Evolutionary conservation across 2,329 filamentous ascomycete genomes (phyloP).

Genomic region (Fusarium sp.): DNA sequence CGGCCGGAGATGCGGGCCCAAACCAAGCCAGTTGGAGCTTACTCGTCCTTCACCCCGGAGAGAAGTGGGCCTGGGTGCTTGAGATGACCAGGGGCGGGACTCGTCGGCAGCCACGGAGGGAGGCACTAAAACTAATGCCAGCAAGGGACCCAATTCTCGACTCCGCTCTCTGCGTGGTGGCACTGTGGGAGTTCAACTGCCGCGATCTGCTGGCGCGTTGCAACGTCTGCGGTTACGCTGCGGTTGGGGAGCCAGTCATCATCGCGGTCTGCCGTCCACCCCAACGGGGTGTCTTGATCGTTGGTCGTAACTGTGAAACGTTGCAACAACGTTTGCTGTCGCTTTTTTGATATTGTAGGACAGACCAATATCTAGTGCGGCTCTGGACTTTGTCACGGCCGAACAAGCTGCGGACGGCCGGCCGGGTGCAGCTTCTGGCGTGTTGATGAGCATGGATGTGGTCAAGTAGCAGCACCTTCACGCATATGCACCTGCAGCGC

Average conservation of each 20-base stretch:
- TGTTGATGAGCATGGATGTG: slow-evolving; percentile 39
- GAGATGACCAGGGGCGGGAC: slow-evolving; percentile 48
- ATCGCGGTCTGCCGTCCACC: slow-evolving; percentile 25
- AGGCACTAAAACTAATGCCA: slow-evolving; percentile 44
- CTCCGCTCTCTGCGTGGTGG: slow-evolving; percentile 41
- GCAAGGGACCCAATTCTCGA: slow-evolving; percentile 37
- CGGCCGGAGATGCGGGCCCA: slow-evolving; percentile 46
- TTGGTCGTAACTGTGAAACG: slow-evolving; percentile 29
- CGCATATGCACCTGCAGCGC: slow-evolving; percentile 48
- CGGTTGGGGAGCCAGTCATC: slow-evolving; percentile 40
- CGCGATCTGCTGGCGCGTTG: slow-evolving; percentile 46
- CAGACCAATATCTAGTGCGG: slow-evolving; percentile 23
- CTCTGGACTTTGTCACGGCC: slow-evolving; percentile 32
- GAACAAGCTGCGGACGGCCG: slow-evolving; percentile 31
- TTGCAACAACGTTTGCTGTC: slow-evolving; percentile 22
- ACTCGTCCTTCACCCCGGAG: slow-evolving; percentile 47
- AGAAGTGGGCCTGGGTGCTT: slow-evolving; percentile 41
- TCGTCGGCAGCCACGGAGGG: slow-evolving; percentile 48
- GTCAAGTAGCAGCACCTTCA: slow-evolving; percentile 33
- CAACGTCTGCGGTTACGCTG: slow-evolving; percentile 45
- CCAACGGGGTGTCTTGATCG: slow-evolving; percentile 12
- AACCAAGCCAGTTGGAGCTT: slow-evolving; percentile 41
- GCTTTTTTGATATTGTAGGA: neutral
- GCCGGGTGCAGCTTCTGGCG: slow-evolving; percentile 36
- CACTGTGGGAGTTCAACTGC: slow-evolving; percentile 49